Evolutionary conservation across 129 eudicot species (phyloP), one percentile per base, ranked within the genome.

Genomic region (Helianthus tuberosus): DNA sequence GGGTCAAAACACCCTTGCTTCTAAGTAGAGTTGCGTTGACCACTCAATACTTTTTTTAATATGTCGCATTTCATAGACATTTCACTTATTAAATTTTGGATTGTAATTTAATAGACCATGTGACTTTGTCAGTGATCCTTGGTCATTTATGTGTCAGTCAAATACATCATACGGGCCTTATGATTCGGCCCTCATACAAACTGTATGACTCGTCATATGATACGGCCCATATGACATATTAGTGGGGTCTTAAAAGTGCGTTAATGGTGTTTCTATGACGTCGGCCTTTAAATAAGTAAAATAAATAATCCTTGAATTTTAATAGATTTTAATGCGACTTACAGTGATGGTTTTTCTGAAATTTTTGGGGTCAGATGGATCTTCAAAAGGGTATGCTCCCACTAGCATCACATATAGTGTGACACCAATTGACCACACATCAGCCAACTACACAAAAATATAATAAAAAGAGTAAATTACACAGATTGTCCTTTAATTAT

Each of bases 351-450:
- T 87, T 79, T 90, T 90, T 53, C 93, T 78, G 79, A 90, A 84
- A 71, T 90, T 90, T 68, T 85, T 90, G 2, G 93, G 90, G 52
- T 90, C 96, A 46, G 82, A 75, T 1, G 88, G 88, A 47, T 90
- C 96, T 87, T 90, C 96, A 52, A 90, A 90, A 77, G 96, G 96
- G 73, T 90, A 90, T 27, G 88, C 89, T 69, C 96, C 96, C 66
- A 90, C 96, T 73, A 90, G 72, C 96, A 90, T 90, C 44, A 90
- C 96, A 36, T 90, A 90, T 4, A 90, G 84, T 38, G 96, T 90
- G 66, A 90, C 96, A 38, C 96, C 96, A 87, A 93, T 87, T 12
- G 96, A 90, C 96, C 96, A 90, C 35, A 90, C 96, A 87, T 90
- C 96, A 14, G 96, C 96, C 85, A 83, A 64, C 96, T 90, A 64